Evolutionary conservation across 257 asterid genomes (phyloP).

Genomic region (Striga asiatica): DNA sequence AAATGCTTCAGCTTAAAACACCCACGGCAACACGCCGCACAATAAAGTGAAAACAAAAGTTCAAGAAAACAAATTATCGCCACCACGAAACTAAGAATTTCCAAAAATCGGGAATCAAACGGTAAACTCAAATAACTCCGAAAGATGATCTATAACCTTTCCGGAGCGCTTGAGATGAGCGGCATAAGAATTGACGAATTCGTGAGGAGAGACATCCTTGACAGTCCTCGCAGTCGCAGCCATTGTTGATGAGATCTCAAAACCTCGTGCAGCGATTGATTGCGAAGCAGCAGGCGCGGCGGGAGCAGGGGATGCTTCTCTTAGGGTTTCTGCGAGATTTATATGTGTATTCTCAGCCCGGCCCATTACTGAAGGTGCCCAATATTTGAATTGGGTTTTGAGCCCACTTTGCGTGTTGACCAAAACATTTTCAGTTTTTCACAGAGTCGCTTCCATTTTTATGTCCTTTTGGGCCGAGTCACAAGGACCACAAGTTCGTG

Average conservation of each 20-base stretch:
- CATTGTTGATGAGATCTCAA: conserved; percentile 22
- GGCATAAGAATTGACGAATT: conserved; percentile 67
- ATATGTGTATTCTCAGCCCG: neutral
- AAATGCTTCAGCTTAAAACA: neutral
- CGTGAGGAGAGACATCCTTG: conserved; percentile 80
- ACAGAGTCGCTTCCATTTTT: too few relatives aligned
- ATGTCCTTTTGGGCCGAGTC: conserved; percentile 3
- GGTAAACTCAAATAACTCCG: neutral
- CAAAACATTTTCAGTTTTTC: too few relatives aligned
- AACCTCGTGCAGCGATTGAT: conserved; percentile 7
- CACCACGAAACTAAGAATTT: neutral
- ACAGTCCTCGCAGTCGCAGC: conserved; percentile 62
- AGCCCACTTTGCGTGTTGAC: too few relatives aligned
- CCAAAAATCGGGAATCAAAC: neutral
- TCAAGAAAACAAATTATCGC: too few relatives aligned
- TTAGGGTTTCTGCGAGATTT: conserved; percentile 23
- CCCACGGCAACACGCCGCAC: too few relatives aligned
- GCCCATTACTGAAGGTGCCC: neutral
- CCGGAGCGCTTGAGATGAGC: conserved; percentile 85
- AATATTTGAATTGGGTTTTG: conserved; percentile 7
- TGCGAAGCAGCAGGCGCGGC: conserved; percentile 7
- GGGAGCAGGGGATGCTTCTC: neutral
- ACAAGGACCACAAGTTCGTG: too few relatives aligned
- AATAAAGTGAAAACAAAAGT: too few relatives aligned
- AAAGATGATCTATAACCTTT: conserved; percentile 34